Evolutionary conservation across 2,329 filamentous ascomycete genomes (phyloP).

Genomic region (Ophiostoma populinum): DNA sequence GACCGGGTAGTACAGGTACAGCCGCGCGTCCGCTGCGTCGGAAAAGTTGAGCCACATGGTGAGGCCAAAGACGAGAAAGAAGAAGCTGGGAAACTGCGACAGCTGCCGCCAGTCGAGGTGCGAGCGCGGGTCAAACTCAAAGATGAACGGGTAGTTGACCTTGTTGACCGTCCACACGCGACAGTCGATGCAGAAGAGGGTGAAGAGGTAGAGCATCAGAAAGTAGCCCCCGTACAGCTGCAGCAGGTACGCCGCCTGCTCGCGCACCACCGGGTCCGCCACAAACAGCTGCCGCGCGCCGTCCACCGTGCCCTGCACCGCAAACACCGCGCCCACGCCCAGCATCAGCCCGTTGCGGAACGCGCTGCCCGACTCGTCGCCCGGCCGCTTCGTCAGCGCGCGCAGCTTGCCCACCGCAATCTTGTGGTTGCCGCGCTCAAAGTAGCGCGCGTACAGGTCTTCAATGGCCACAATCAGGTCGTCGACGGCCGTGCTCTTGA

Average conservation of each 20-base stretch:
- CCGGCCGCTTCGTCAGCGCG: conserved; percentile 42
- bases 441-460: conserved; percentile 86
- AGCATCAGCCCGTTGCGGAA: conserved; percentile 49
- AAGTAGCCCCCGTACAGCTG: conserved; percentile 94
- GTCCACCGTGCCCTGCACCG: conserved; percentile 46
- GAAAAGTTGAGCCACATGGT: conserved; percentile 84
- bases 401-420: conserved; percentile 77
- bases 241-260: conserved; percentile 50
- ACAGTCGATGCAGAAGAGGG: conserved; percentile 75
- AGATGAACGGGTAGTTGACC: conserved; percentile 93
- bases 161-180: conserved; percentile 67
- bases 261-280: conserved; percentile 27
- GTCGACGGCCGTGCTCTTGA: conserved; percentile 73
- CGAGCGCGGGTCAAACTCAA: conserved; percentile 82
- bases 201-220: conserved; percentile 60
- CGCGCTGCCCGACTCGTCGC: conserved; percentile 37
- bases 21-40: conserved; percentile 40
- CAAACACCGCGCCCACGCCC: conserved; percentile 49
- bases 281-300: conserved; percentile 35
- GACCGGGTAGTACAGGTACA: conserved; percentile 79
- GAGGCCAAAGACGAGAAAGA: conserved; percentile 60
- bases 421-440: conserved; percentile 86
- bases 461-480: conserved; percentile 65
- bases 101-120: conserved; percentile 81
- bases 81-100: conserved; percentile 71